Evolutionary conservation across 1,139 yeast genomes (phyloP).

Genomic region (Saccharomyces hybrid): DNA sequence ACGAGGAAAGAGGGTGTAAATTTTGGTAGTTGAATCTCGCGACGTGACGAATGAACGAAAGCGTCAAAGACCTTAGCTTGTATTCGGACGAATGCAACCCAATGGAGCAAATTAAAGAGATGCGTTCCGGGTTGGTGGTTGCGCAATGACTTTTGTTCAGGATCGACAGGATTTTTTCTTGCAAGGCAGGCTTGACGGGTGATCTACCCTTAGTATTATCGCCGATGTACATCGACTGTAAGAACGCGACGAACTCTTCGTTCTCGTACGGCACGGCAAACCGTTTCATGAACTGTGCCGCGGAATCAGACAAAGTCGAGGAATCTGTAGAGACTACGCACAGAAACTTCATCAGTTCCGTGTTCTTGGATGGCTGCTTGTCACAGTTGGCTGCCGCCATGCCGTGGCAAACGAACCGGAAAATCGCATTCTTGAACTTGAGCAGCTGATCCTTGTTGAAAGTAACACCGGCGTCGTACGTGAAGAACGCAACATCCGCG

Average conservation of each 20-base stretch:
- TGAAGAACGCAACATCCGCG: constrained; percentile 51
- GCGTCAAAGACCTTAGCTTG: constrained; percentile 37
- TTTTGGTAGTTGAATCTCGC: constrained; percentile 28
- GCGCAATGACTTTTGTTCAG: constrained; percentile 49
- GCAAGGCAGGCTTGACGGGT: constrained; percentile 49
- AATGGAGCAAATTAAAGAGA: constrained; percentile 41
- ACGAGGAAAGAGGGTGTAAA: constrained; percentile 16
- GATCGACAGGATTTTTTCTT: constrained; percentile 50
- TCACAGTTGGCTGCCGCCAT: constrained; percentile 23
- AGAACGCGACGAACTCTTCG: constrained; percentile 35
- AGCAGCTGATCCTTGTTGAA: constrained; percentile 45
- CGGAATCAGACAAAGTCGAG: constrained; percentile 35
- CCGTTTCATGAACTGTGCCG: constrained; percentile 43
- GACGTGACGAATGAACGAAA: constrained; percentile 57
- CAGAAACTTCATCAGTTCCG: constrained; percentile 37
- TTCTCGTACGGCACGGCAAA: constrained; percentile 48
- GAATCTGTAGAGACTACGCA: constrained; percentile 62
- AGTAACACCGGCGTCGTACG: constrained; percentile 57
- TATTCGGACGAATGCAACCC: constrained; percentile 51
- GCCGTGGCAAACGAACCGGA: constrained; percentile 34
- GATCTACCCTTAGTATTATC: constrained; percentile 34
- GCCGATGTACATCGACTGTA: constrained; percentile 46
- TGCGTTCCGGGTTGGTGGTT: constrained; percentile 32
- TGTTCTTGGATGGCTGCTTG: neutral
- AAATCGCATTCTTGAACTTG: constrained; percentile 43